Conservation (phyloP, 768 basidiomycete species). For the Suillus plorans region DNA sequence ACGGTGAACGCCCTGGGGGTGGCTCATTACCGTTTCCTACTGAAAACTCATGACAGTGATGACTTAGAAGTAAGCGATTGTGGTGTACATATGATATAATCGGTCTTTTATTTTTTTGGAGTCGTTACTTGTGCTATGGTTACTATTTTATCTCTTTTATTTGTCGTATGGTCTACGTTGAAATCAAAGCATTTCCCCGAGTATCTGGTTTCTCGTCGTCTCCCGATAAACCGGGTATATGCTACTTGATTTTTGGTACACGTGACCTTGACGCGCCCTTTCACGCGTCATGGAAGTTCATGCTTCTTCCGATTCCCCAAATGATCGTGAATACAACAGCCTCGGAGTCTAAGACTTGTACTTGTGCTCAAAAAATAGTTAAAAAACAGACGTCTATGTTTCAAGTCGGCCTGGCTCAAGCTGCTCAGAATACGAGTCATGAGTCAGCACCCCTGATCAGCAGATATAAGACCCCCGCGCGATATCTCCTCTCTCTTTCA, state of each 20-base stretch:
- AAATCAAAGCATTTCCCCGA: background rate
- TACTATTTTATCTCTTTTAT: constrained; percentile 10
- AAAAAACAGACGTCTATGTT: background rate
- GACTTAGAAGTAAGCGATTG: background rate
- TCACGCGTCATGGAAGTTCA: background rate
- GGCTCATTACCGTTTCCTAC: constrained; percentile 36
- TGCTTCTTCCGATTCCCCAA: background rate
- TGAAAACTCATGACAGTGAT: constrained; percentile 16
- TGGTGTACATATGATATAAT: constrained; percentile 15
- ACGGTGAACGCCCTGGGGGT: constrained; percentile 57
- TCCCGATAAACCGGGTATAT: background rate
- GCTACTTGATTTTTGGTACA: background rate
- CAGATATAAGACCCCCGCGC: background rate
- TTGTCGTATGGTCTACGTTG: background rate
- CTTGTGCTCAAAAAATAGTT: background rate
- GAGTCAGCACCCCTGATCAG: background rate
- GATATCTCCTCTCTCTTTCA: background rate
- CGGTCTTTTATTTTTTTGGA: constrained; percentile 5
- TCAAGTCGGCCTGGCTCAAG: background rate
- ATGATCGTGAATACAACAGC: background rate
- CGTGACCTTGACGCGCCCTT: background rate
- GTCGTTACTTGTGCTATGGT: constrained; percentile 26
- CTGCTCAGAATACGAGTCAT: background rate
- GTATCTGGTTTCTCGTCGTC: background rate
- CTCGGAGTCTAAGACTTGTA: background rate